Evolutionary conservation across 2,329 filamentous ascomycete species (phyloP), one percentile per base, ranked within the genome.

Genomic region (Lithohypha guttulata): DNA sequence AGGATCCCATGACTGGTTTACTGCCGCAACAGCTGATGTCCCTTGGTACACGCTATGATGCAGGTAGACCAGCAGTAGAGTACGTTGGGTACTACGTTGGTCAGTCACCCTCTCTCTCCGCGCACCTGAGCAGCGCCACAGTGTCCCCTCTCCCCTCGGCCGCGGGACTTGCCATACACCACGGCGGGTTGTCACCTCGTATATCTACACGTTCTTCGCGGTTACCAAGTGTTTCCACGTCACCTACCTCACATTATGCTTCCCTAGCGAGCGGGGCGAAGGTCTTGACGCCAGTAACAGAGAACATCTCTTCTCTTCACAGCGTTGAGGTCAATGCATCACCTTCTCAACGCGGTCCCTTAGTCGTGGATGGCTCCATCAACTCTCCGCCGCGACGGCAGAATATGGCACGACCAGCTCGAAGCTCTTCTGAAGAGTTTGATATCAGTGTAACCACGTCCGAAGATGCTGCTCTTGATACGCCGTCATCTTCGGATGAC

Each of bases 361-460:
- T 68, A 41, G 66, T 68, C 25, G 60, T 68, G 4, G 65, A 69
- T 52, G 65, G 65, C 5, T 66, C 65, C 7, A 34, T 51, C 29
- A 45, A 48, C 23, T 51, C 48, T 8, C 48, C 48, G 9, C 43
- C 43, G 10, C 42, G 47, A 19, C 40, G 39, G 10, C 57, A 64
- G 20, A 59, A 59, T 21, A 55, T 51, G 2, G 60, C 54, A 45
- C 51, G 51, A 17, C 58, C 58, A 19, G 55, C 18, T 49, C 55
- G n/a, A 49, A 53, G 41, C 43, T 39, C 35, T 3, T 39, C 35
- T 14, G 35, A 53, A 5, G 51, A 56, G 14, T 59, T 63, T 14
- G 48, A 54, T 27, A 53, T 62, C 41, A 63, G 60, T 45, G 59
- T 58, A 6, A 64, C 63, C 7, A 60, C 56, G 14, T 64, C 48